Evolutionary conservation across 164 flowering plant genomes (phyloP), one percentile per base, ranked within the genome.

Genomic region (Echeveria elegans): DNA sequence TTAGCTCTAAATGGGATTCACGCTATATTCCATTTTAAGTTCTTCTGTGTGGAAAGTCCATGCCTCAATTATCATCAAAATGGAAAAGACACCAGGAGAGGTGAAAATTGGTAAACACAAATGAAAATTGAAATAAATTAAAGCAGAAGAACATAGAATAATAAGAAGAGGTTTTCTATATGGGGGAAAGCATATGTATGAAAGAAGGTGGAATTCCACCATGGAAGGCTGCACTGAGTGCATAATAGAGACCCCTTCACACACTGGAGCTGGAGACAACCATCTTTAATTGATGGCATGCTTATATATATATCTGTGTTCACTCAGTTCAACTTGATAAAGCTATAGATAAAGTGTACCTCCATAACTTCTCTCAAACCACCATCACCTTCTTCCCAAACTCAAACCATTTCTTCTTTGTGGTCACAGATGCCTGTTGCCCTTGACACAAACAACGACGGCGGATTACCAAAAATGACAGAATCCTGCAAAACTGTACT

Each of bases 191-290:
- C 69, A 72, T 72, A 74, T 62, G 48, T 30, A 10, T 58, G 63
- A 61, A 31, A 60, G 67, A 67, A 67, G 68, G 72, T 71, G 76
- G 77, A 76, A 63, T 34, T 69, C 80, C 82, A 73, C 78, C 70
- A 58, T 40, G n/a, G 66, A 40, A 24, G 70, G 48, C 50, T 48
- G 69, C 63, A 66, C 69, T 56, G 32, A 56, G 34, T 41, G 68
- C 72, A 68, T 70, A 66, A 63, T 45, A 41, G 52, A 64, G n/a
- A n/a, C n/a, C 64, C 45, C 63, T 58, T 67, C 12, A 34, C 73
- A 71, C 67, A 56, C 62, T 40, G 52, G n/a, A n/a, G n/a, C n/a
- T n/a, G n/a, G 63, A 61, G 15, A 64, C 66, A 69, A 66, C 73
- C 68, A 69, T 66, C 63, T 68, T 26, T 21, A 65, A n/a, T n/a